Percentiles rank a stretch among this genome's conserved stretches.
phyloP scores from a whole-genome alignment of 768 basidiomycete genomes.

The Suillus placidus region DNA sequence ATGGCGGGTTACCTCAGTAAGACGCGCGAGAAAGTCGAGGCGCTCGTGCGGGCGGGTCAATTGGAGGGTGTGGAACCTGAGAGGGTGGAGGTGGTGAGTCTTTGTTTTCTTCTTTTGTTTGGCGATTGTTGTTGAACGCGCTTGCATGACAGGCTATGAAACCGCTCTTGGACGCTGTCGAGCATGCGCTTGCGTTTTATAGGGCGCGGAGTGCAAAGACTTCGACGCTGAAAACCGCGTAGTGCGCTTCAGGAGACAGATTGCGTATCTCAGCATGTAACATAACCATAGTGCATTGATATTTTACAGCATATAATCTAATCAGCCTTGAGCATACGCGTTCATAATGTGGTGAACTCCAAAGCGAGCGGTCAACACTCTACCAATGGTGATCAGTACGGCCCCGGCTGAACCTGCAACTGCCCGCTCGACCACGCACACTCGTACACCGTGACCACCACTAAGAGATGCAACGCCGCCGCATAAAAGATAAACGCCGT shows the following conservation, averaged over 20 bases:
- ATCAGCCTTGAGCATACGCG: background rate
- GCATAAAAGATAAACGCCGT: slow-evolving; percentile 91
- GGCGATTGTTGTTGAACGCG: background rate
- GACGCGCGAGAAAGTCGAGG: slow-evolving; percentile 81
- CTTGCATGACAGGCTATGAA: slow-evolving; percentile 63
- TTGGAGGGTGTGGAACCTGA: slow-evolving; percentile 61
- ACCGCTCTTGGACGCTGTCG: slow-evolving; percentile 71
- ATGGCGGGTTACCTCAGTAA: slow-evolving; percentile 84
- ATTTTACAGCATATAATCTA: slow-evolving; percentile 12
- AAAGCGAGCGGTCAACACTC: background rate
- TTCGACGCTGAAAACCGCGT: slow-evolving; percentile 8
- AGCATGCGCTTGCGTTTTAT: slow-evolving; percentile 69
- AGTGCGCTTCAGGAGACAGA: background rate
- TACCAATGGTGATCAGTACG: slow-evolving; percentile 32
- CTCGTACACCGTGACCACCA: slow-evolving; percentile 78
- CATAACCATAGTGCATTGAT: slow-evolving; percentile 8
- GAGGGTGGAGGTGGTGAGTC: slow-evolving; percentile 66
- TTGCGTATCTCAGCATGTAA: slow-evolving; percentile 1
- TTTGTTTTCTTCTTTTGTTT: slow-evolving; percentile 3
- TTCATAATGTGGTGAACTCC: background rate
- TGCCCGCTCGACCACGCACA: slow-evolving; percentile 59
- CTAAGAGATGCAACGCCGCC: slow-evolving; percentile 73
- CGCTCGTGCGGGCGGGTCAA: slow-evolving; percentile 66
- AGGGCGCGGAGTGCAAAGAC: slow-evolving; percentile 38
- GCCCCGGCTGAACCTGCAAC: slow-evolving; percentile 54